These are phyloP conservation scores for Gelatoporia subvermispora DNA, from an alignment of 768 basidiomycete species.

Conservation along the genomic window DNA sequence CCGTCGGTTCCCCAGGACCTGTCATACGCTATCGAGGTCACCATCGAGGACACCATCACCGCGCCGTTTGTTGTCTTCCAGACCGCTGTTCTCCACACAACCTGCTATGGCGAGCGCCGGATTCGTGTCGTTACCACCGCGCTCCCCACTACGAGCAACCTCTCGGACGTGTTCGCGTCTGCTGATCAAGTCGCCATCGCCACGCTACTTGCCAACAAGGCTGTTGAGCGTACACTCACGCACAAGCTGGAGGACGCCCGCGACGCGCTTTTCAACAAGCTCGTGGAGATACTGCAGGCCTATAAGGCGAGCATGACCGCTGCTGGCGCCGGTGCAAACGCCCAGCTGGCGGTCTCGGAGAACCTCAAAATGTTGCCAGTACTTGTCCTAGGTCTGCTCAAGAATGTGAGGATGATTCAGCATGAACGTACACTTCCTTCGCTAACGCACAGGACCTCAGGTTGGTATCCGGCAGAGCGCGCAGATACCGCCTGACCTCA, in stretches of 20 bases:
- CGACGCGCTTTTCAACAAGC: slow-evolving; percentile 50
- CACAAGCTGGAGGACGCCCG: slow-evolving; percentile 55
- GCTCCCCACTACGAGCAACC: slow-evolving; percentile 52
- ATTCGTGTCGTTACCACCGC: slow-evolving; percentile 59
- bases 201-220: slow-evolving; percentile 53
- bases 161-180: slow-evolving; percentile 52
- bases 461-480: slow-evolving; percentile 94
- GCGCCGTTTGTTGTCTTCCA: slow-evolving; percentile 91
- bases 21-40: slow-evolving; percentile 92
- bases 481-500: slow-evolving; percentile 93
- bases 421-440: not conserved
- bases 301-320: slow-evolving; percentile 95
- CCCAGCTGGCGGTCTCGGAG: slow-evolving; percentile 86
- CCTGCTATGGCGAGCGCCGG: slow-evolving; percentile 71
- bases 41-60: slow-evolving; percentile 91
- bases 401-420: slow-evolving; percentile 66
- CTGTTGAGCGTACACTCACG: slow-evolving; percentile 50
- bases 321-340: slow-evolving; percentile 88
- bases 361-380: slow-evolving; percentile 95
- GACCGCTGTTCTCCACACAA: slow-evolving; percentile 91
- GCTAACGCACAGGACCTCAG: slow-evolving; percentile 32
- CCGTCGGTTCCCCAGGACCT: slow-evolving; percentile 96
- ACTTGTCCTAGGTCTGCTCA: slow-evolving; percentile 82
- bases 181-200: slow-evolving; percentile 53
- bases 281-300: slow-evolving; percentile 47